These are phyloP conservation scores for Paramecium pentaurelia DNA, from an alignment of 73 alveolate species.

Conservation along the genomic window DNA sequence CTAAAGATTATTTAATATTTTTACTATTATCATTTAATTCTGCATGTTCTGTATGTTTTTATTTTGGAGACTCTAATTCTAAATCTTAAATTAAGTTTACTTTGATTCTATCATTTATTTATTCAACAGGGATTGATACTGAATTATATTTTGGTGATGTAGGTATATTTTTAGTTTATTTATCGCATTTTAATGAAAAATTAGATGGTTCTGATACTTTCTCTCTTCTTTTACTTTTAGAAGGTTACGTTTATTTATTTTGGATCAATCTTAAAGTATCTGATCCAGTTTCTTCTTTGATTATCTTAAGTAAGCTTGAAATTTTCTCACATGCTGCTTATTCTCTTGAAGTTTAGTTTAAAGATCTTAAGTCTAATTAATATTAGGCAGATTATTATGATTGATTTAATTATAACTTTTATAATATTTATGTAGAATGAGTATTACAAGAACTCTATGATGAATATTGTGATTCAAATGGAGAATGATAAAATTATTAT, in stretches of 20 bases:
- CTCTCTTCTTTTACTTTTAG: neutral
- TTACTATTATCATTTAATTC: constrained; percentile 30
- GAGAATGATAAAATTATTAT: neutral
- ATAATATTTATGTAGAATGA: neutral
- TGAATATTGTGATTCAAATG: neutral
- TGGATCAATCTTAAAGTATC: constrained; percentile 1
- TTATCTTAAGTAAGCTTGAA: neutral
- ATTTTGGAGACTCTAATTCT: constrained; percentile 30
- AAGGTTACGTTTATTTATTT: neutral
- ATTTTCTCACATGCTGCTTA: neutral
- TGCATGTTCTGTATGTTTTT: neutral
- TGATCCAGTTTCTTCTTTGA: constrained; percentile 30
- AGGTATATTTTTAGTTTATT: neutral
- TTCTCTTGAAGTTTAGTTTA: neutral
- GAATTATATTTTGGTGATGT: neutral
- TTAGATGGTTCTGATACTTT: neutral
- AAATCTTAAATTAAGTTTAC: constrained; percentile 3
- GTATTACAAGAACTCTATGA: neutral
- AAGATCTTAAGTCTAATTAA: neutral
- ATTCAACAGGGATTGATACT: neutral
- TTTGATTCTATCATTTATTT: constrained; percentile 24
- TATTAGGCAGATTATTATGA: neutral
- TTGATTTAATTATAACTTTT: neutral
- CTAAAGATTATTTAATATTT: neutral
- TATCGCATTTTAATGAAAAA: neutral